Percentiles rank a stretch among this genome's conserved stretches.
phyloP scores from a whole-genome alignment of 805 yeast genomes.

The Danielia oregonensis region DNA sequence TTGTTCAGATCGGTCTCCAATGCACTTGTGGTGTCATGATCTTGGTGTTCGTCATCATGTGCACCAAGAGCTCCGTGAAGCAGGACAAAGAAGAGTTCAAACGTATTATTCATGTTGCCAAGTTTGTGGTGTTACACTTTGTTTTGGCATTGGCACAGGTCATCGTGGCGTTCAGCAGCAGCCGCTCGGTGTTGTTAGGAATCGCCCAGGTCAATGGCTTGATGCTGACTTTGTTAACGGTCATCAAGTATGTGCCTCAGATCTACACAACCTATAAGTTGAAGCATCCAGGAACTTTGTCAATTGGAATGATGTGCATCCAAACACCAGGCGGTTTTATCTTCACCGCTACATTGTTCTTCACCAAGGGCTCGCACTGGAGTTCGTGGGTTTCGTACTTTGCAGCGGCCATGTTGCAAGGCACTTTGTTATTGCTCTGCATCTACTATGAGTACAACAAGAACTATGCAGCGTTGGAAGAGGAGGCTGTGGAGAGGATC shows the following conservation, averaged over 20 bases:
- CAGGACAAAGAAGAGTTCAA: constrained; percentile 45
- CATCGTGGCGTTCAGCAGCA: constrained; percentile 26
- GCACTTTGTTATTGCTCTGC: constrained; percentile 58
- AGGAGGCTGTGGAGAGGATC: constrained; percentile 8
- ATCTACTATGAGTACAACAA: constrained; percentile 37
- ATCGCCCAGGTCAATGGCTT: constrained; percentile 64
- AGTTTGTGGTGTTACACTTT: constrained; percentile 36
- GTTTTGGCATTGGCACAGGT: constrained; percentile 31
- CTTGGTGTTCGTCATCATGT: constrained; percentile 48
- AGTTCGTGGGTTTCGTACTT: constrained; percentile 81
- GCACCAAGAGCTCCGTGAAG: constrained; percentile 43
- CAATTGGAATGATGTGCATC: constrained; percentile 75
- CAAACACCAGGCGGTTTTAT: constrained; percentile 89
- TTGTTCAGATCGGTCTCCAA: constrained; percentile 65
- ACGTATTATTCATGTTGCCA: constrained; percentile 39
- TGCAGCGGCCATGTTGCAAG: constrained; percentile 67
- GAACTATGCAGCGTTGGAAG: constrained; percentile 8
- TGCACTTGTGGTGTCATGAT: constrained; percentile 56
- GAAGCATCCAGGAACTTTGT: constrained; percentile 76
- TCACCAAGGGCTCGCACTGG: constrained; percentile 78
- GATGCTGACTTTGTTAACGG: constrained; percentile 58
- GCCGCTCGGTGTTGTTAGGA: constrained; percentile 20
- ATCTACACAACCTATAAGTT: constrained; percentile 62
- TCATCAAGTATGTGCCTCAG: constrained; percentile 78
- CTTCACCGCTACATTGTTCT: constrained; percentile 69